Conservation (phyloP, 208 protist species). For the Naegleria fowleri region DNA sequence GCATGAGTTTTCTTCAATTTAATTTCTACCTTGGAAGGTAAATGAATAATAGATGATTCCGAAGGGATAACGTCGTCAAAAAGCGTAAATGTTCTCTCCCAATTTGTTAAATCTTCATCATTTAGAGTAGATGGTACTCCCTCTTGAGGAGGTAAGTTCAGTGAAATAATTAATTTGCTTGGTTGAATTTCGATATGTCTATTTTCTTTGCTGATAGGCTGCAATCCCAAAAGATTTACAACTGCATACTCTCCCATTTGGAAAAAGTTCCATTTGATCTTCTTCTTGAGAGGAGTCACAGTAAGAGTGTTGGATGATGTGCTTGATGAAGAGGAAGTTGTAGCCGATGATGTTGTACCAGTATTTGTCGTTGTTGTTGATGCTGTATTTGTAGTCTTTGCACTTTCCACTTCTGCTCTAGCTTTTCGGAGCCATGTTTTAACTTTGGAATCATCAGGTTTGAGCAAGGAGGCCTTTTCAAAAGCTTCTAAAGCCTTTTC, state of each 20-base stretch:
- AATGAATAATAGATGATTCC: neutral
- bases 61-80: neutral
- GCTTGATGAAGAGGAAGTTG: neutral
- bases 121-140: neutral
- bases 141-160: neutral
- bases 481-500: neutral
- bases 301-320: neutral
- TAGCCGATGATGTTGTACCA: neutral
- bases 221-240: neutral
- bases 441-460: neutral
- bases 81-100: conserved; percentile 1
- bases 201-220: neutral
- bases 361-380: neutral
- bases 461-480: neutral
- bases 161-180: neutral
- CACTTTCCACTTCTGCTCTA: neutral
- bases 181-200: neutral
- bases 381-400: neutral
- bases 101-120: neutral
- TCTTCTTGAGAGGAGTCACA: neutral
- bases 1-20: neutral
- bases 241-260: conserved; percentile 16
- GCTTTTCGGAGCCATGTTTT: conserved; percentile 12
- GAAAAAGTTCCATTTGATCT: conserved; percentile 13
- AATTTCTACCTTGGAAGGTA: neutral